A percentile compares a stretch with the other conserved stretches of the same genome.
These are phyloP conservation scores for Oryza glaberrima DNA, from an alignment of 176 grass and related monocot species.

Conservation along the genomic window DNA sequence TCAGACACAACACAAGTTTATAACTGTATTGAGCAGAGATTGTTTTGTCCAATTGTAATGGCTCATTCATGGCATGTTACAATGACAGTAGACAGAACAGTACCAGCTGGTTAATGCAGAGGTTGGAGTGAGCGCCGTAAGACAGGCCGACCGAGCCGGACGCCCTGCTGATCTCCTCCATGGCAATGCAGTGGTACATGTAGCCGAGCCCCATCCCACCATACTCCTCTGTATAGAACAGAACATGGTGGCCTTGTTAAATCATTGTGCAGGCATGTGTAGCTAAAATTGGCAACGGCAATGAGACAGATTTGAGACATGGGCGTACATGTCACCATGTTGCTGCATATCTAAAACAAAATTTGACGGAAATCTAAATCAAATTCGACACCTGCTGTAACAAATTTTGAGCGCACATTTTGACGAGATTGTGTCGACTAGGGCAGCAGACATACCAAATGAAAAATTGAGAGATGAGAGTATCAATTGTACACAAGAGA, in stretches of 20 bases:
- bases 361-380: too few species aligned
- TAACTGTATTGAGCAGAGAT: background rate
- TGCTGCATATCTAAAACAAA: too few species aligned
- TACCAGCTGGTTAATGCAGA: slow-evolving; percentile 98
- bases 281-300: background rate
- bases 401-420: too few species aligned
- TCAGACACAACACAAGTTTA: background rate
- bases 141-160: slow-evolving; percentile 95
- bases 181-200: slow-evolving; percentile 95
- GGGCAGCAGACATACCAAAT: too few species aligned
- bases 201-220: slow-evolving; percentile 91
- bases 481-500: background rate
- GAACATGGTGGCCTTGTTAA: background rate
- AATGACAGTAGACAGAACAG: background rate
- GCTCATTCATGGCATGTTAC: background rate
- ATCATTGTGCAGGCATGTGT: background rate
- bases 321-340: too few species aligned
- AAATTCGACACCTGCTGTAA: too few species aligned
- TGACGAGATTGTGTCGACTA: background rate
- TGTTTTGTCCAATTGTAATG: background rate
- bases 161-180: slow-evolving; percentile 95
- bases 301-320: too few species aligned
- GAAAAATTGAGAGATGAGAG: background rate
- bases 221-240: slow-evolving; percentile 69
- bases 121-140: slow-evolving; percentile 91